Conservation (phyloP, 352 stramenopile genomes). For the Globisporangium emineosum region DNA sequence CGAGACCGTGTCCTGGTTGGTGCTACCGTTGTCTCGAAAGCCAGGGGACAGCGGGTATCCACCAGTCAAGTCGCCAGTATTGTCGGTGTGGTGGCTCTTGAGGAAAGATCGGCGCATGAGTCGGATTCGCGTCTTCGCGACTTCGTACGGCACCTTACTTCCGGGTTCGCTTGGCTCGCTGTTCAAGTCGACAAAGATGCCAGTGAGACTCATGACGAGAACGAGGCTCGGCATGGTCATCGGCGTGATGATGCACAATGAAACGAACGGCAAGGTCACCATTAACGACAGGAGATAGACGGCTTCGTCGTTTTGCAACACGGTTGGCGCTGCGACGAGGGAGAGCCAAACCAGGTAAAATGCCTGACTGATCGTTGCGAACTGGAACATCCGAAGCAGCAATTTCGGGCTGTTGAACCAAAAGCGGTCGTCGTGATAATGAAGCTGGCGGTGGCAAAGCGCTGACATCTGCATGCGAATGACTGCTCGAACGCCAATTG, state of each 20-base stretch:
- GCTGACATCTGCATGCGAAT: conserved; percentile 89
- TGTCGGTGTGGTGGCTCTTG: conserved; percentile 57
- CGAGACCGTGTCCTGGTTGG: conserved; percentile 2
- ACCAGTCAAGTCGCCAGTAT: conserved; percentile 18
- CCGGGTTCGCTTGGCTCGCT: conserved; percentile 15
- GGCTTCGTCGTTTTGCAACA: conserved; percentile 22
- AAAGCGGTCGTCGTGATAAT: conserved; percentile 79
- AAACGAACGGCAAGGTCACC: conserved; percentile 57
- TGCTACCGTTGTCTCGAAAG: neutral
- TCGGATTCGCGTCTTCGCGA: conserved; percentile 69
- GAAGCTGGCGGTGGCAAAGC: conserved; percentile 76
- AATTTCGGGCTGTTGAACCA: conserved; percentile 79
- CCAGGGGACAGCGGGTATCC: neutral
- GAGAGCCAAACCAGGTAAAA: conserved; percentile 88
- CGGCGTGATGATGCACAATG: conserved; percentile 75
- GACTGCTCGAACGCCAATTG: conserved; percentile 58
- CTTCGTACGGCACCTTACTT: conserved; percentile 27
- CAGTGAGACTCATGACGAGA: conserved; percentile 83
- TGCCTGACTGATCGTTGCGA: conserved; percentile 81
- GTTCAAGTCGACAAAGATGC: conserved; percentile 85
- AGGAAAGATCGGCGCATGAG: conserved; percentile 72
- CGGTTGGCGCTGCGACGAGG: conserved; percentile 56
- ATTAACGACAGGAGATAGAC: conserved; percentile 54
- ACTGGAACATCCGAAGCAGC: conserved; percentile 78
- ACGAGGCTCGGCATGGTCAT: conserved; percentile 87